phyloP scores from a whole-genome alignment of 768 basidiomycete species.

The Hypholoma sublateritium region DNA sequence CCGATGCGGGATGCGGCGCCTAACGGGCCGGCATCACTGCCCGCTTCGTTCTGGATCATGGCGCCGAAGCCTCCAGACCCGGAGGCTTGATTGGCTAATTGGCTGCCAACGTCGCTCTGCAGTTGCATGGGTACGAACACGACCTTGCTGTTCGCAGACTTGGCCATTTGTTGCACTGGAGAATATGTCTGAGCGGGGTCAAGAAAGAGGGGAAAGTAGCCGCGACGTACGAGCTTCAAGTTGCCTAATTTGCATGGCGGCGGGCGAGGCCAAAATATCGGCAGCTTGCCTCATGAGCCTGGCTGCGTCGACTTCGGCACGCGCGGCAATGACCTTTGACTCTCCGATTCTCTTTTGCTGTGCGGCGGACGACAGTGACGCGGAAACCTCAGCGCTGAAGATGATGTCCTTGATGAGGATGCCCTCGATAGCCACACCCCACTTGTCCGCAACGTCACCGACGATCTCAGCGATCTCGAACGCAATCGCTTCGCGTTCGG shows the following conservation, averaged over 20 bases:
- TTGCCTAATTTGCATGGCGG: slow-evolving; percentile 98
- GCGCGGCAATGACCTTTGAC: slow-evolving; percentile 92
- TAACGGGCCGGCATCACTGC: slow-evolving; percentile 26
- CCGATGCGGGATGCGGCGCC: slow-evolving; percentile 49
- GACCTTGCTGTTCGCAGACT: slow-evolving; percentile 85
- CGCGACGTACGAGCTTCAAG: slow-evolving; percentile 73
- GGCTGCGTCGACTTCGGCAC: slow-evolving; percentile 94
- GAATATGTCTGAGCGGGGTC: neutral
- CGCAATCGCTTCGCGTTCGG: slow-evolving; percentile 95
- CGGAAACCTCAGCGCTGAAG: slow-evolving; percentile 87
- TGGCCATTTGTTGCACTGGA: slow-evolving; percentile 90
- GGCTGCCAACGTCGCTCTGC: slow-evolving; percentile 67
- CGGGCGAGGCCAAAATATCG: slow-evolving; percentile 90
- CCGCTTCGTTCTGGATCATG: slow-evolving; percentile 36
- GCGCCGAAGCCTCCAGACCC: slow-evolving; percentile 24
- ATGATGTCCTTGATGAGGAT: slow-evolving; percentile 96
- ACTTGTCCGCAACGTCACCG: slow-evolving; percentile 88
- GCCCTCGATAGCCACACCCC: slow-evolving; percentile 96
- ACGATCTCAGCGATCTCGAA: slow-evolving; percentile 97
- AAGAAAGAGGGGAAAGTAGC: neutral
- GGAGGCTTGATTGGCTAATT: slow-evolving; percentile 34
- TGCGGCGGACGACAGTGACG: slow-evolving; percentile 90
- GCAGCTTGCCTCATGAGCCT: slow-evolving; percentile 96
- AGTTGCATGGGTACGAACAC: slow-evolving; percentile 94
- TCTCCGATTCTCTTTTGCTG: slow-evolving; percentile 98